Evolutionary conservation across 2,329 filamentous ascomycete species (phyloP), one percentile per base, ranked within the genome.

Genomic region (Neonectria neomacrospora): DNA sequence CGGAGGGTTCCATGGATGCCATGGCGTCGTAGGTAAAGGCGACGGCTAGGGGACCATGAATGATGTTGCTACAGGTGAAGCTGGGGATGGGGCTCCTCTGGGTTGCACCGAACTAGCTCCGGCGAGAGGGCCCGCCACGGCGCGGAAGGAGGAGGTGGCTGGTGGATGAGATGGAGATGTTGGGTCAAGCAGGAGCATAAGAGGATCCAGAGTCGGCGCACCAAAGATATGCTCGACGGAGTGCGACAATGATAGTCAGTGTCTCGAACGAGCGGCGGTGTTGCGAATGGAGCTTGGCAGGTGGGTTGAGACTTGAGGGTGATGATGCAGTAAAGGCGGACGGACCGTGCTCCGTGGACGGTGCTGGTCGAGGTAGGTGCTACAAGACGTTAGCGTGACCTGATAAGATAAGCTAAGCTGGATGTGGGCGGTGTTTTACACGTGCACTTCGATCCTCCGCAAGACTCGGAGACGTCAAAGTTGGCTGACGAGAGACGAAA

Each of bases 1-100:
- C 76, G 20, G 76, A 74, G 28, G 79, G 77, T 28, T 80, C 79
- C 69, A 68, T 71, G 54, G 75, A 71, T 30, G 75, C 72, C 76
- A 78, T 78, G 54, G 32, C 68, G 62, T 45, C 37, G 42, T 55
- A n/a, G 32, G 22, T 34, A 18, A 18, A 39, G 41, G 47, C 30
- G 30, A n/a, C 4, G 39, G 47, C 32, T 51, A 56, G 12, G 26
- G 30, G 22, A 12, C 42, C 37, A n/a, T 45, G 39, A 11, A 45
- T 45, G 32, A 52, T 14, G 20, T 28, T 47, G 47, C 30, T 16
- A 26, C 47, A 20, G 51, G 37, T 41, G 37, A 57, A 58, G 53
- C 28, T 61, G 48, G 54, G 20, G 37, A 61, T 41, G 54, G 48
- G 41, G 54, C 56, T n/a, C 51, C 37, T 51, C 22, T 50, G 18